A percentile compares a stretch with the other conserved stretches of the same genome.
Evolutionary conservation across 1,139 yeast species (phyloP).

Genomic region (Candida anutae): DNA sequence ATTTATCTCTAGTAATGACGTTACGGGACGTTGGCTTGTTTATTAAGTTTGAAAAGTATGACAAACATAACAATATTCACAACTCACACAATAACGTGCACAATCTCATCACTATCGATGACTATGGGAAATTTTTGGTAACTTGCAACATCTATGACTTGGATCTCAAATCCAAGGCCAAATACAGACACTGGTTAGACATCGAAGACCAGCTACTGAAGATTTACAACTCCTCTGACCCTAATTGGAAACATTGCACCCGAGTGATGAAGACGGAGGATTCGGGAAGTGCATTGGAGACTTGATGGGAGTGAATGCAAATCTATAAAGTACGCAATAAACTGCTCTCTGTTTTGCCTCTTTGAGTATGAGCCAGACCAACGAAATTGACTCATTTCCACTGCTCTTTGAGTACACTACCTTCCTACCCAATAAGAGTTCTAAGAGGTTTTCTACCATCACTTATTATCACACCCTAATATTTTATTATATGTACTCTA

Average conservation of each 20-base stretch:
- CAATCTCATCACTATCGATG: constrained; percentile 21
- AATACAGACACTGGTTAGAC: constrained; percentile 36
- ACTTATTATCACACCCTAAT: too few relatives aligned
- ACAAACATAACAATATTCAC: constrained; percentile 21
- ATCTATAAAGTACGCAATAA: too few relatives aligned
- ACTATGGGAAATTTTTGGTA: constrained; percentile 22
- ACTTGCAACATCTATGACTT: constrained; percentile 38
- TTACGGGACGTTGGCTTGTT: constrained; percentile 50
- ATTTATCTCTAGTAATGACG: constrained; percentile 44
- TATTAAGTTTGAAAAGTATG: constrained; percentile 31
- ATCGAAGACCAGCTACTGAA: constrained; percentile 27
- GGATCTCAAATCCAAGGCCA: constrained; percentile 34
- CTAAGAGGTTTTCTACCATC: too few relatives aligned
- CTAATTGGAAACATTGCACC: constrained; percentile 30
- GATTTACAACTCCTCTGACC: constrained; percentile 29
- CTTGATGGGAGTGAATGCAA: too few relatives aligned
- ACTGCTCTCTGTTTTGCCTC: too few relatives aligned
- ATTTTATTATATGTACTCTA: too few relatives aligned
- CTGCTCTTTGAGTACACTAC: too few relatives aligned
- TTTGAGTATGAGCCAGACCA: too few relatives aligned
- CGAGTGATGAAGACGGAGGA: constrained; percentile 4
- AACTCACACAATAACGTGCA: constrained; percentile 28
- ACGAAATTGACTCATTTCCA: too few relatives aligned
- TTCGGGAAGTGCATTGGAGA: constrained; percentile 4
- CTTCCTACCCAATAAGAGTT: too few relatives aligned